These are phyloP conservation scores for Pythium sukuiense DNA, from an alignment of 352 stramenopile species.

Conservation along the genomic window DNA sequence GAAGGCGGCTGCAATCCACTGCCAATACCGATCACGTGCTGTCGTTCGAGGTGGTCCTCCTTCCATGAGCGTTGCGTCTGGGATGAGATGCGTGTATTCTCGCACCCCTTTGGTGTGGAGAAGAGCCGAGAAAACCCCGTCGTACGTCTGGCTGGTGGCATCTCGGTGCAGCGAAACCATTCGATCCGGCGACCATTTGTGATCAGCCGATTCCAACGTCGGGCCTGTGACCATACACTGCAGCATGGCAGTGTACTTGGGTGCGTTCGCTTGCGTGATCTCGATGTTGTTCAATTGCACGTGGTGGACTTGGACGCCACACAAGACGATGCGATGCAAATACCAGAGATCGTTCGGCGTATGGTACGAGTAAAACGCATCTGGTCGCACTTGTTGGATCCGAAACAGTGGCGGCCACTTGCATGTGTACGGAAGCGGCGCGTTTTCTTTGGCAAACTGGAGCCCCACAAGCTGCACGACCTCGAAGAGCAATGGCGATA, in stretches of 20 bases:
- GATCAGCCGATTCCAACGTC: background rate
- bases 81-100: background rate
- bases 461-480: background rate
- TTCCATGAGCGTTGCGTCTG: background rate
- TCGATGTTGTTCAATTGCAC: background rate
- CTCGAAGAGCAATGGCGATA: background rate
- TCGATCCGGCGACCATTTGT: too few relatives aligned
- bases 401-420: background rate
- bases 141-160: background rate
- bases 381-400: background rate
- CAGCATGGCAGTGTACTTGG: background rate
- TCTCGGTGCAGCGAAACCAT: background rate
- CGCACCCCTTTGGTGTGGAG: background rate
- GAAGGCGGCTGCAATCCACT: background rate
- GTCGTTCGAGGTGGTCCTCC: background rate
- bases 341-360: background rate
- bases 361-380: background rate
- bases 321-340: background rate
- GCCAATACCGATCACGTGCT: background rate
- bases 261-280: background rate
- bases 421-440: background rate
- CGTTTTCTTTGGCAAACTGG: background rate
- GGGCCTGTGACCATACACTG: background rate
- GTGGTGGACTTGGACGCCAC: background rate
- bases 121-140: background rate